These are phyloP conservation scores for Saccharomyces hybrid DNA, from an alignment of 1,139 yeast species.

Conservation along the genomic window DNA sequence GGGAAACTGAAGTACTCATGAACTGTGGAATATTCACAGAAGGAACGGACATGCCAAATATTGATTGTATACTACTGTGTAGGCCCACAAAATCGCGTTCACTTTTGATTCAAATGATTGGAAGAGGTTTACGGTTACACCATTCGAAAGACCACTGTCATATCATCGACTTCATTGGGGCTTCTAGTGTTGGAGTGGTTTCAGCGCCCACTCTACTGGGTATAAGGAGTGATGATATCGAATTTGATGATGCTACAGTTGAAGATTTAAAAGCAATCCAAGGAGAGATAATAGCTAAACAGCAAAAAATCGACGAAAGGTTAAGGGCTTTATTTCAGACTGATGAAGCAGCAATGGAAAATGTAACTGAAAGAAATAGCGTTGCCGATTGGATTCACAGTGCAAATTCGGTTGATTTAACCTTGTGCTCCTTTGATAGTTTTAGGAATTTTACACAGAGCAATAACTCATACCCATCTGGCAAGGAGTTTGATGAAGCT, in stretches of 20 bases:
- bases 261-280: constrained; percentile 30
- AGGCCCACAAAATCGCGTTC: constrained; percentile 76
- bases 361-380: constrained; percentile 4
- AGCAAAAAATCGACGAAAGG: constrained; percentile 3
- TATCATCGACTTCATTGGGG: constrained; percentile 69
- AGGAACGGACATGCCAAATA: constrained; percentile 90
- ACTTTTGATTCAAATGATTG: constrained; percentile 78
- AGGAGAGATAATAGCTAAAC: constrained; percentile 17
- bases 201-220: constrained; percentile 58
- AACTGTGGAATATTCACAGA: constrained; percentile 91
- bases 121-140: constrained; percentile 72
- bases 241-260: constrained; percentile 34
- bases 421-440: constrained; percentile 28
- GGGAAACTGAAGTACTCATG: constrained; percentile 63
- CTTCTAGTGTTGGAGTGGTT: constrained; percentile 49
- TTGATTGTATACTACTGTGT: constrained; percentile 71
- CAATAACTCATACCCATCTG: constrained; percentile 3
- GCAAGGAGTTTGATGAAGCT: constrained; percentile 1
- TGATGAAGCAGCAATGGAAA: constrained; percentile 1
- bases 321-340: constrained; percentile 3
- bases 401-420: constrained; percentile 24
- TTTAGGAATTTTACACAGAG: constrained; percentile 23
- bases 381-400: constrained; percentile 11
- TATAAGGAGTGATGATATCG: constrained; percentile 32
- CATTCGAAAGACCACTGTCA: constrained; percentile 60